Evolutionary conservation across 2,329 filamentous ascomycete genomes (phyloP), one percentile per base, ranked within the genome.

Genomic region (Zasmidium cellare): DNA sequence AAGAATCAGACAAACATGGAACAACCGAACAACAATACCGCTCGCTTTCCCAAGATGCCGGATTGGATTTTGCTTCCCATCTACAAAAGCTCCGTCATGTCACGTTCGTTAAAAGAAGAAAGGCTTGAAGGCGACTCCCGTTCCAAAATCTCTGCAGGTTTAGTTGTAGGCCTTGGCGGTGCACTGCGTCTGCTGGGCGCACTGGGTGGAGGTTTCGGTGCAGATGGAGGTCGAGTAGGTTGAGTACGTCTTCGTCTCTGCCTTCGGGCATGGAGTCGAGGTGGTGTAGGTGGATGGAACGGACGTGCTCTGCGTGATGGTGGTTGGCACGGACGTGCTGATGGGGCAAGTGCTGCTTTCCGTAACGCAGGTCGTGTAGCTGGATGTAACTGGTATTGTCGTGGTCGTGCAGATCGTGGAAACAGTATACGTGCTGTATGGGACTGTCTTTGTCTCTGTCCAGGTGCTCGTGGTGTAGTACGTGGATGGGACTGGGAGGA

Each of bases 381-480:
- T 50, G 51, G 52, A 62, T 18, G 22, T 18, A 48, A 59, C 53
- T 19, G 35, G 35, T 6, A 41, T 18, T 6, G 60, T 51, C n/a
- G 48, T 56, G 23, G 60, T 62, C 45, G 58, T 57, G 60, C 60
- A 62, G 23, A 62, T 50, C 23, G 58, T 53, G 35, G 12, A 16
- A 3, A 41, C 35, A 9, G 31, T 54, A 14, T 55, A 57, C 31
- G 51, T 53, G 44, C 44, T 41, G 52, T 59, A 58, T 51, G 60
- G 60, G n/a, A 59, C 51, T 9, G 57, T 62, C 57, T 59, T 41
- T 22, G 57, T 62, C 24, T 51, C 59, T 6, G 57, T 59, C 41
- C 59, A 47, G 12, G 57, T 59, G 56, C 55, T 59, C 48, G 60
- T 62, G 51, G 57, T 46, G 19, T 57, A 55, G 55, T 62, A 59